Evolutionary conservation across 768 basidiomycete genomes (phyloP).

Genomic region (Russula compacta): DNA sequence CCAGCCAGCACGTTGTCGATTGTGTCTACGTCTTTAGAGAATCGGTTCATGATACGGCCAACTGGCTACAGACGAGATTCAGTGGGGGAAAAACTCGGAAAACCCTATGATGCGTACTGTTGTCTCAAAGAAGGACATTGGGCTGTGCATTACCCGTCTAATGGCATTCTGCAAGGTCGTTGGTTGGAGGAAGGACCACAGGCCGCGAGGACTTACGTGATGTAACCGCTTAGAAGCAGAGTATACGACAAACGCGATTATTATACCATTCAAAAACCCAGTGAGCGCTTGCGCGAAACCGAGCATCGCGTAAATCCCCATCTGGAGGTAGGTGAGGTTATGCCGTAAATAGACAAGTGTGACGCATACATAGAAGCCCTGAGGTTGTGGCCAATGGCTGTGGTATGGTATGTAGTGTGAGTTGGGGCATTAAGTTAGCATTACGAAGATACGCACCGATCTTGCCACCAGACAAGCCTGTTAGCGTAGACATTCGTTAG

Average conservation of each 20-base stretch:
- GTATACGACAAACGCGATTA: conserved; percentile 61
- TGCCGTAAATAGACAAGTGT: neutral
- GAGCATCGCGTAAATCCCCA: conserved; percentile 71
- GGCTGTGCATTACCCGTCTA: conserved; percentile 67
- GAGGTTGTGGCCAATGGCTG: conserved; percentile 46
- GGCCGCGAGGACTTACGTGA: conserved; percentile 30
- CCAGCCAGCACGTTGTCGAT: conserved; percentile 66
- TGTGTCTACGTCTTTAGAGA: conserved; percentile 81
- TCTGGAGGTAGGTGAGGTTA: conserved; percentile 34
- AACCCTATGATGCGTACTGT: conserved; percentile 37
- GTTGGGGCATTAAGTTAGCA: neutral
- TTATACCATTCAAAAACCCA: conserved; percentile 57
- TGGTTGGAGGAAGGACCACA: neutral
- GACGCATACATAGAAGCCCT: conserved; percentile 64
- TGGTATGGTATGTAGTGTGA: conserved; percentile 16
- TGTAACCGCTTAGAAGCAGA: conserved; percentile 69
- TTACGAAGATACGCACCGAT: conserved; percentile 33
- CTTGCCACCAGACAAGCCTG: conserved; percentile 84
- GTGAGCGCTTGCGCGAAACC: conserved; percentile 63
- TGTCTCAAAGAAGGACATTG: conserved; percentile 87
- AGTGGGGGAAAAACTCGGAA: conserved; percentile 7
- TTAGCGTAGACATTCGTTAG: neutral
- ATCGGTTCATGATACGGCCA: conserved; percentile 85
- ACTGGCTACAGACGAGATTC: conserved; percentile 42
- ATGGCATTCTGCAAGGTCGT: conserved; percentile 41